These are phyloP conservation scores for Yamadazyma siamensis DNA, from an alignment of 1,139 yeast species.

Conservation along the genomic window DNA sequence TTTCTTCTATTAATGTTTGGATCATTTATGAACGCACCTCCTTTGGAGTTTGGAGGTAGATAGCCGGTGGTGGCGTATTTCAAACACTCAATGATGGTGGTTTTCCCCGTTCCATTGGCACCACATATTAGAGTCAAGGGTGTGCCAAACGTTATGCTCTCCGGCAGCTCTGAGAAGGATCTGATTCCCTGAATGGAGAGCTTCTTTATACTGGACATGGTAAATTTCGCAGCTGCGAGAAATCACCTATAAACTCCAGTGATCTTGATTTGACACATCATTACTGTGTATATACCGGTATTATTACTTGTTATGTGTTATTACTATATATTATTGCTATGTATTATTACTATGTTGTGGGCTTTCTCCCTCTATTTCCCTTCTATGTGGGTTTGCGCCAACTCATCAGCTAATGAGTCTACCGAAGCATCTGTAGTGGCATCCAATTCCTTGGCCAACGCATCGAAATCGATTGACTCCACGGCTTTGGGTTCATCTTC, in stretches of 20 bases:
- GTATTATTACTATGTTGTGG: background rate
- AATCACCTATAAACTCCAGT: background rate
- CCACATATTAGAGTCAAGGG: slow-evolving; percentile 96
- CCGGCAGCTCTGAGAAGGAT: slow-evolving; percentile 80
- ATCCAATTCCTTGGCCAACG: slow-evolving; percentile 58
- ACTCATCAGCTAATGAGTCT: slow-evolving; percentile 57
- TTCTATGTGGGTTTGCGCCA: slow-evolving; percentile 45
- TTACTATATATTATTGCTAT: background rate
- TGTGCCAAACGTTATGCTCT: slow-evolving; percentile 83
- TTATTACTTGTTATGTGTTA: no score
- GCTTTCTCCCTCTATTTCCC: background rate
- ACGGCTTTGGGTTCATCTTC: slow-evolving; percentile 55
- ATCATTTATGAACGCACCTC: slow-evolving; percentile 95
- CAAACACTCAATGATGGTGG: slow-evolving; percentile 92
- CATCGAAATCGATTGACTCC: slow-evolving; percentile 51
- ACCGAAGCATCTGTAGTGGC: slow-evolving; percentile 39
- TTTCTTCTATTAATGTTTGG: slow-evolving; percentile 78
- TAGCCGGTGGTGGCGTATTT: slow-evolving; percentile 95
- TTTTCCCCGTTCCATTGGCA: slow-evolving; percentile 97
- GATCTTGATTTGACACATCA: no score
- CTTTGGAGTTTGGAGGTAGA: slow-evolving; percentile 91
- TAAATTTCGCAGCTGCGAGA: background rate
- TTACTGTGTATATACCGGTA: no score
- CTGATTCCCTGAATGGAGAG: slow-evolving; percentile 88
- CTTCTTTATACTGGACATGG: slow-evolving; percentile 68